A percentile compares a stretch with the other conserved stretches of the same genome.
phyloP scores from a whole-genome alignment of 257 asterid species.

The Solanum sitiens region DNA sequence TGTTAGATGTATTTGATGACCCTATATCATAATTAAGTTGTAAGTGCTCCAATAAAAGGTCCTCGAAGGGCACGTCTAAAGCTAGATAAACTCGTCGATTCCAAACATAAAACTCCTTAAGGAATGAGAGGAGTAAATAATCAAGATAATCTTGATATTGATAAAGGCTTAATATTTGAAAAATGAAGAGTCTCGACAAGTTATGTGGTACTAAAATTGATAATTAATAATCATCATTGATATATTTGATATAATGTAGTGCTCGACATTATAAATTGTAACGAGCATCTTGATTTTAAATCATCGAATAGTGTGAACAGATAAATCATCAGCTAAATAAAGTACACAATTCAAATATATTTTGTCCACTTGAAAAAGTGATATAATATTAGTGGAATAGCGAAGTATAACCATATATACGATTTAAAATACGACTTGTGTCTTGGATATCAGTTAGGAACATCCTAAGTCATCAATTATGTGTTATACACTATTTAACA shows the following conservation, averaged over 20 bases:
- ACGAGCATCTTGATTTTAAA: not conserved
- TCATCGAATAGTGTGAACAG: not conserved
- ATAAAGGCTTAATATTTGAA: not conserved
- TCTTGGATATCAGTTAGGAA: not conserved
- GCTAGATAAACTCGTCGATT: not conserved
- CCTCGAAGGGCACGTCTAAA: not conserved
- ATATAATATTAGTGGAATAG: not conserved
- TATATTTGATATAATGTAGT: not conserved
- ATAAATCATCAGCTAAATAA: not conserved
- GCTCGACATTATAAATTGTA: not conserved
- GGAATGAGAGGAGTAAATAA: not conserved
- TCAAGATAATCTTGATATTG: not conserved
- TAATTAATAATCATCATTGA: too few relatives aligned
- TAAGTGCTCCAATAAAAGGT: not conserved
- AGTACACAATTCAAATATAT: not conserved
- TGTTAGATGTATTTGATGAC: not conserved
- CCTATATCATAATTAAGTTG: not conserved
- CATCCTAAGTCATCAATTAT: not conserved
- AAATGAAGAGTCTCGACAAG: not conserved
- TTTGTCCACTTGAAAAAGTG: not conserved
- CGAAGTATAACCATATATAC: too few relatives aligned
- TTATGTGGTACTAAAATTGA: not conserved
- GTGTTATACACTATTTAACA: not conserved
- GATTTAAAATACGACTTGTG: too few relatives aligned
- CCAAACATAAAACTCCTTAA: not conserved